Conservation (phyloP, 2,329 filamentous ascomycete genomes). For the Stagonosporopsis chrysanthemi region DNA sequence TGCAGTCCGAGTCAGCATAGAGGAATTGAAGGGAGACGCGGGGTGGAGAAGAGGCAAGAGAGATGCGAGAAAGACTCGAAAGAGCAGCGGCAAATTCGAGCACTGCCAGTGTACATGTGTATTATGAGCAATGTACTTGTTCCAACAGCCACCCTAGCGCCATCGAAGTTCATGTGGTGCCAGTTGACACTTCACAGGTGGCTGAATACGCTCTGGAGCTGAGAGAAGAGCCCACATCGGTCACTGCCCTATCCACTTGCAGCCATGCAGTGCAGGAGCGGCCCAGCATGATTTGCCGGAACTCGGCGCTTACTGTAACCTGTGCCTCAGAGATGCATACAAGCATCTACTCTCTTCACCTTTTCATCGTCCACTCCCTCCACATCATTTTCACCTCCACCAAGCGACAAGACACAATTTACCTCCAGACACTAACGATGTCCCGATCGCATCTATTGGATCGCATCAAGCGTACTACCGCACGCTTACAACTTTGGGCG, state of each 20-base stretch:
- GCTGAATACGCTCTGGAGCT: background rate
- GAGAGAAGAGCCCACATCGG: too few species aligned
- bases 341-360: too few species aligned
- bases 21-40: background rate
- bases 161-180: background rate
- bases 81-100: constrained; percentile 16
- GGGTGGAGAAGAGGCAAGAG: background rate
- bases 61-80: constrained; percentile 5
- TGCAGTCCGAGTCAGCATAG: constrained; percentile 54
- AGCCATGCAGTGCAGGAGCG: background rate
- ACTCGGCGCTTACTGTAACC: background rate
- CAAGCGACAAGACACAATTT: background rate
- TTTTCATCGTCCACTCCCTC: too few species aligned
- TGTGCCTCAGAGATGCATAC: background rate
- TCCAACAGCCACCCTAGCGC: background rate
- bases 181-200: background rate
- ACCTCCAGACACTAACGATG: background rate
- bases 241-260: background rate
- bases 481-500: background rate
- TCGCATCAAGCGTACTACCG: background rate
- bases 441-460: background rate
- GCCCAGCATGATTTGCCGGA: background rate
- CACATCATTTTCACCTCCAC: background rate
- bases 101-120: constrained; percentile 29
- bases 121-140: constrained; percentile 30